Evolutionary conservation across 768 basidiomycete species (phyloP).

Genomic region (Leccinum longicurvipes): DNA sequence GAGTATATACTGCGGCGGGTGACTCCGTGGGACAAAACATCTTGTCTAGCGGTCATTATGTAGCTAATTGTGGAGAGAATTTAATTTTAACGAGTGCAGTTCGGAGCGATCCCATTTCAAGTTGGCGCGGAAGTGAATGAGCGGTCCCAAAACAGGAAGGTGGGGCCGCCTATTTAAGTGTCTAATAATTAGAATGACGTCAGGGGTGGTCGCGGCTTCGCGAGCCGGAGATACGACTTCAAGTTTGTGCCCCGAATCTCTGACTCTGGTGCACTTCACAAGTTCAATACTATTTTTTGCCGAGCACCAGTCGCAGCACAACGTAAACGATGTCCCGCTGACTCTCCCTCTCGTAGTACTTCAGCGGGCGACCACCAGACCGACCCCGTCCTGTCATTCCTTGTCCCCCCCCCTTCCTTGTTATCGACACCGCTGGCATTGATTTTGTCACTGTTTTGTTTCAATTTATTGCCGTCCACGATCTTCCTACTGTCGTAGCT

Average conservation of each 20-base stretch:
- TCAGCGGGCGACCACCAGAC: background rate
- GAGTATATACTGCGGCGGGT: too few species aligned
- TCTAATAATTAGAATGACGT: conserved; percentile 23
- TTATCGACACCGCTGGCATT: background rate
- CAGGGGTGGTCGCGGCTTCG: conserved; percentile 17
- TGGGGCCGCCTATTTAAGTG: conserved; percentile 2
- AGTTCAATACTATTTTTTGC: background rate
- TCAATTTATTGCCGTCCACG: too few species aligned
- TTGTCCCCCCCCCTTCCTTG: background rate
- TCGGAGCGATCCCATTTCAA: too few species aligned
- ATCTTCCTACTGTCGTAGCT: too few species aligned
- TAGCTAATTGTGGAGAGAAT: too few species aligned
- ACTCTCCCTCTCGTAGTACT: background rate
- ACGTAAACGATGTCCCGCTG: conserved; percentile 1
- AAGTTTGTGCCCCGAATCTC: background rate
- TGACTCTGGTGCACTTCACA: background rate
- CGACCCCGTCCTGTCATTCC: too few species aligned
- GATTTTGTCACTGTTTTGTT: too few species aligned
- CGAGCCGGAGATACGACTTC: too few species aligned
- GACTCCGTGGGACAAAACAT: too few species aligned
- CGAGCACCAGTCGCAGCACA: background rate
- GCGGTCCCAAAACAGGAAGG: conserved; percentile 8
- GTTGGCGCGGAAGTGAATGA: background rate
- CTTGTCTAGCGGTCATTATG: too few species aligned
- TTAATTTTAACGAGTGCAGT: too few species aligned